These are phyloP conservation scores for Suillus subaureus DNA, from an alignment of 768 basidiomycete species.

Conservation along the genomic window DNA sequence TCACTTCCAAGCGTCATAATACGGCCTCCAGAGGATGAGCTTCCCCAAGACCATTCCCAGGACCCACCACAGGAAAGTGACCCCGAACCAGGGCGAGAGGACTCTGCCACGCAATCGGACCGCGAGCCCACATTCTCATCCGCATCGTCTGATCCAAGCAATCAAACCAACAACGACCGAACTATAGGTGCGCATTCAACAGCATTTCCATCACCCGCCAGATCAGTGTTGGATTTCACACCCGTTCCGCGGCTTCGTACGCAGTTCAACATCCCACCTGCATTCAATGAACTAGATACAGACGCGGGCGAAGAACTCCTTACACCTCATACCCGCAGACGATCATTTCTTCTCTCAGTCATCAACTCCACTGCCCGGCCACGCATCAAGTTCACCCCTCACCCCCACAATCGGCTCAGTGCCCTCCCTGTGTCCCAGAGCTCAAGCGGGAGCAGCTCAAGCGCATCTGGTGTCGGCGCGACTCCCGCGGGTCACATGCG, in stretches of 20 bases:
- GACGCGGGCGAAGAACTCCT: slow-evolving; percentile 43
- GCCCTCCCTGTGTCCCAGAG: slow-evolving; percentile 60
- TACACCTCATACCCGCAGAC: slow-evolving; percentile 73
- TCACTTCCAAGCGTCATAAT: slow-evolving; percentile 26
- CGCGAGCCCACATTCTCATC: slow-evolving; percentile 75
- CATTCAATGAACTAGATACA: slow-evolving; percentile 40
- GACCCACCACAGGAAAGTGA: slow-evolving; percentile 22
- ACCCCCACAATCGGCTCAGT: slow-evolving; percentile 50
- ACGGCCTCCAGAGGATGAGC: slow-evolving; percentile 23
- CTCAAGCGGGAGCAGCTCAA: slow-evolving; percentile 34
- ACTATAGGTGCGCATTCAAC: slow-evolving; percentile 38
- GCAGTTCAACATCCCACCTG: slow-evolving; percentile 57
- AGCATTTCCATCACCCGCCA: slow-evolving; percentile 56
- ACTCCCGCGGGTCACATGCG: slow-evolving; percentile 42
- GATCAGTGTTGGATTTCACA: slow-evolving; percentile 56
- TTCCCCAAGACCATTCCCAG: slow-evolving; percentile 3
- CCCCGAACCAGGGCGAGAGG: slow-evolving; percentile 23
- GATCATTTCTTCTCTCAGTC: slow-evolving; percentile 81
- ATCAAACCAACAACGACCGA: slow-evolving; percentile 30
- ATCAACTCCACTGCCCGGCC: slow-evolving; percentile 84
- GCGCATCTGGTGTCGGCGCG: slow-evolving; percentile 32
- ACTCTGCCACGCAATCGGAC: slow-evolving; percentile 30
- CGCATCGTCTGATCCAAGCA: slow-evolving; percentile 47
- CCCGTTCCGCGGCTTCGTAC: slow-evolving; percentile 65
- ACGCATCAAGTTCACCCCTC: slow-evolving; percentile 52